These are phyloP conservation scores for Tetrapyrgos nigripes DNA, from an alignment of 1,284 basidiomycete genomes.

Conservation along the genomic window DNA sequence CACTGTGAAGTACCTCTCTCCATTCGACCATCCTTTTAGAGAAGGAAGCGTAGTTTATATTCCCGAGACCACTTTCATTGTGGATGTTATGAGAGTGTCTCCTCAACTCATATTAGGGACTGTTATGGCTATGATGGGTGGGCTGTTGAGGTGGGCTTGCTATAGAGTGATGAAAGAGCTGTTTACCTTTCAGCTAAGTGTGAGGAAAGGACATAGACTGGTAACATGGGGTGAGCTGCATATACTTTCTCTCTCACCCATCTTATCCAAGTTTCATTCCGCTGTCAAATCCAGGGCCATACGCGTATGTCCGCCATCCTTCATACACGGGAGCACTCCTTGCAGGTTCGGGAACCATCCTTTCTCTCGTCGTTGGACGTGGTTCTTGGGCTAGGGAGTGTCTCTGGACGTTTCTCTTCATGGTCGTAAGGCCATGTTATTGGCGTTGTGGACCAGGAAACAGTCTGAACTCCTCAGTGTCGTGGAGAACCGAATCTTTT, in stretches of 20 bases:
- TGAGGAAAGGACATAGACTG: slow-evolving; percentile 2
- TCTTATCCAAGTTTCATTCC: background rate
- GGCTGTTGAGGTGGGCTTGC: background rate
- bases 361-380: background rate
- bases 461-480: no score
- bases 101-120: background rate
- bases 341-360: background rate
- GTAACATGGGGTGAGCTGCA: background rate
- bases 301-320: slow-evolving; percentile 4
- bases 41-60: no score
- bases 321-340: slow-evolving; percentile 1
- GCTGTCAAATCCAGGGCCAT: slow-evolving; percentile 7
- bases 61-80: background rate
- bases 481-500: no score
- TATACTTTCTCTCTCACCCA: background rate
- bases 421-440: no score
- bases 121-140: background rate
- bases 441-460: no score
- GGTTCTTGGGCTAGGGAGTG: slow-evolving; percentile 9
- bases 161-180: background rate
- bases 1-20: no score
- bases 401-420: background rate
- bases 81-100: background rate
- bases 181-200: slow-evolving; percentile 7
- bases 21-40: no score